A percentile compares a stretch with the other conserved stretches of the same genome.
Conservation (phyloP, 352 stramenopile species). For the Phytophthora foliorum region DNA sequence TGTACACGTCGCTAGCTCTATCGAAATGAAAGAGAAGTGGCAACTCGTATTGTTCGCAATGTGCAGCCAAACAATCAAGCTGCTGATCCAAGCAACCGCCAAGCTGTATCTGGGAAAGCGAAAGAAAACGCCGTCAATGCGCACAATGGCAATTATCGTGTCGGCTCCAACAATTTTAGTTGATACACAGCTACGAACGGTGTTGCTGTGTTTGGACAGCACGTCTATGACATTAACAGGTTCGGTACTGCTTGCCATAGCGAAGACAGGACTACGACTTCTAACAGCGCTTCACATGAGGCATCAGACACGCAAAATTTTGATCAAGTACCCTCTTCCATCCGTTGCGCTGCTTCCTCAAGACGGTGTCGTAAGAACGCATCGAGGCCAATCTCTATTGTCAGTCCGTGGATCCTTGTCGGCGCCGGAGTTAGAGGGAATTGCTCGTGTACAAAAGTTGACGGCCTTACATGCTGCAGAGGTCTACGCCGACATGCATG, state of each 20-base stretch:
- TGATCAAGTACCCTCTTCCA: conserved; percentile 19
- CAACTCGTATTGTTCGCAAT: conserved; percentile 30
- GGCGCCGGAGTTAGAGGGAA: conserved; percentile 16
- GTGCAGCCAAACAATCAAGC: conserved; percentile 25
- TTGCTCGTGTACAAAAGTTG: conserved; percentile 32
- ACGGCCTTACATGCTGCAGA: conserved; percentile 47
- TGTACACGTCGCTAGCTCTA: conserved; percentile 32
- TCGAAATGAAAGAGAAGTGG: conserved; percentile 29
- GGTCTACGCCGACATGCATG: conserved; percentile 63
- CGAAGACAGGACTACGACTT: conserved; percentile 27
- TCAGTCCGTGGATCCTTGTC: conserved; percentile 8
- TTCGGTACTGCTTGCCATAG: conserved; percentile 26
- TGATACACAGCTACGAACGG: conserved; percentile 39
- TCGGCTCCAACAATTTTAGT: conserved; percentile 38
- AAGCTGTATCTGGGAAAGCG: conserved; percentile 30
- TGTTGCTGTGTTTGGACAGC: conserved; percentile 35
- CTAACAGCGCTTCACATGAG: conserved; percentile 11
- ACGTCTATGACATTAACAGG: conserved; percentile 20
- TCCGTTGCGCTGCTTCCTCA: conserved; percentile 1
- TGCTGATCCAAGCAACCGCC: conserved; percentile 30
- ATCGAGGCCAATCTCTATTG: conserved; percentile 10
- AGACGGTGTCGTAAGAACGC: background rate
- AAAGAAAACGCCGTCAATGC: conserved; percentile 22
- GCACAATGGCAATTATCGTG: conserved; percentile 40
- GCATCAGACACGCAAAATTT: conserved; percentile 6